Conservation (phyloP, 1,139 yeast genomes). For the Wickerhamomyces sp. region DNA sequence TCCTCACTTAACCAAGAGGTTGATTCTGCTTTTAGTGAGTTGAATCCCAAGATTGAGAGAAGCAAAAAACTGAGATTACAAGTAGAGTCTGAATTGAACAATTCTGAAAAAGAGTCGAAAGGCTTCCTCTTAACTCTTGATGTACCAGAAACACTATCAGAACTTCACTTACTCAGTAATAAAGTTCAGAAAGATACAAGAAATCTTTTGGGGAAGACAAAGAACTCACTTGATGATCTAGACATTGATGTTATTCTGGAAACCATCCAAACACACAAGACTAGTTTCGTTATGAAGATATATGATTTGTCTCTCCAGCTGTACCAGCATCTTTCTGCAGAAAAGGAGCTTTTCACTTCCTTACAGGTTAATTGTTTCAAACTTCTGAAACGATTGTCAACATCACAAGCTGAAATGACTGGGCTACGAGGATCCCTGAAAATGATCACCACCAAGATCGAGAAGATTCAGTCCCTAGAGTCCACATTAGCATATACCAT, state of each 20-base stretch:
- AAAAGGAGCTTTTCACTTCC: conserved; percentile 15
- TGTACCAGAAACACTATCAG: conserved; percentile 10
- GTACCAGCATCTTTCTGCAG: conserved; percentile 23
- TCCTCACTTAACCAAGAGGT: conserved; percentile 22
- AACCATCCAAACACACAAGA: conserved; percentile 25
- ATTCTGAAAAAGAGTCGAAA: conserved; percentile 14
- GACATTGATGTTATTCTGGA: conserved; percentile 23
- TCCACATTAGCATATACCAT: conserved; percentile 45
- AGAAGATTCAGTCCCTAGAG: conserved; percentile 35
- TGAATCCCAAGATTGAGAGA: conserved; percentile 26
- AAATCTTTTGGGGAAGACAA: conserved; percentile 12
- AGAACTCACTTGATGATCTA: conserved; percentile 13
- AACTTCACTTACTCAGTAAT: conserved; percentile 14
- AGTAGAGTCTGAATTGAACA: conserved; percentile 15
- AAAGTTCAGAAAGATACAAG: conserved; percentile 21
- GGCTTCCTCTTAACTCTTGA: conserved; percentile 7
- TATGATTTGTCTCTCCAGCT: conserved; percentile 25
- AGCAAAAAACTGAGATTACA: conserved; percentile 9
- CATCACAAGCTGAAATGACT: conserved; percentile 17
- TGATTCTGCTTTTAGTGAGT: conserved; percentile 22
- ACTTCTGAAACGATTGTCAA: conserved; percentile 11
- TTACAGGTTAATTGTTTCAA: conserved; percentile 19
- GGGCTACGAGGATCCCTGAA: conserved; percentile 17
- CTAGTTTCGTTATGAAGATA: conserved; percentile 28
- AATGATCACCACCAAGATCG: conserved; percentile 14